Evolutionary conservation across 164 flowering plant genomes (phyloP).

Genomic region (Platanus orientalis): DNA sequence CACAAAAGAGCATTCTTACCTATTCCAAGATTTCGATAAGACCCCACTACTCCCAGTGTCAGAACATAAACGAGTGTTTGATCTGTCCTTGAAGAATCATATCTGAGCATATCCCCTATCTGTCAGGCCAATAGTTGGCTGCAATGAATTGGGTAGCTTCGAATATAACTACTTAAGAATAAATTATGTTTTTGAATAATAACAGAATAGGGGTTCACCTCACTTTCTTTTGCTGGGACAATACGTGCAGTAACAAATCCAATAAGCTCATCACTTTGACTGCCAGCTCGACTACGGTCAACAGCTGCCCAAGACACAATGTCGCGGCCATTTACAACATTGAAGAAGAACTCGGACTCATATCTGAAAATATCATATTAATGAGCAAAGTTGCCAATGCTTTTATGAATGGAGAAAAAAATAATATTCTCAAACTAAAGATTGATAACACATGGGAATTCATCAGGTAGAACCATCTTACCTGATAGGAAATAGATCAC

Average conservation of each 20-base stretch:
- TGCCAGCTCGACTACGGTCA: constrained; percentile 64
- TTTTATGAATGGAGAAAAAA: not conserved
- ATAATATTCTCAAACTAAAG: not conserved
- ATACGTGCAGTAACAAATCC: constrained; percentile 91
- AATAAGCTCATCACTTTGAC: constrained; percentile 67
- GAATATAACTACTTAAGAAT: not conserved
- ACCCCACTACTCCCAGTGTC: constrained; percentile 82
- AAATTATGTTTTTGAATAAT: not conserved
- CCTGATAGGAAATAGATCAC: constrained; percentile 89
- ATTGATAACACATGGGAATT: not conserved
- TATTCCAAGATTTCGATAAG: constrained; percentile 84
- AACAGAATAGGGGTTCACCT: constrained; percentile 41
- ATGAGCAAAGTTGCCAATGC: constrained; percentile 5
- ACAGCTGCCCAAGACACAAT: constrained; percentile 97
- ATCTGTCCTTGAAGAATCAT: constrained; percentile 53
- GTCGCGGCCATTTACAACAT: constrained; percentile 77
- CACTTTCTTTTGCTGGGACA: constrained; percentile 76
- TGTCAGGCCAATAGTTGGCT: constrained; percentile 28
- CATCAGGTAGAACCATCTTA: constrained; percentile 18
- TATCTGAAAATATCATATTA: constrained; percentile 49
- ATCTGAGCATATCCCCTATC: constrained; percentile 70
- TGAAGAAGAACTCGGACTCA: constrained; percentile 84
- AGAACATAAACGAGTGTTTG: constrained; percentile 74
- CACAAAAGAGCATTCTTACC: constrained; percentile 36
- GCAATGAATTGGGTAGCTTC: not conserved